Percentiles rank a stretch among this genome's conserved stretches.
Conservation (phyloP, 2,329 filamentous ascomycete species). For the Fusarium sp. region DNA sequence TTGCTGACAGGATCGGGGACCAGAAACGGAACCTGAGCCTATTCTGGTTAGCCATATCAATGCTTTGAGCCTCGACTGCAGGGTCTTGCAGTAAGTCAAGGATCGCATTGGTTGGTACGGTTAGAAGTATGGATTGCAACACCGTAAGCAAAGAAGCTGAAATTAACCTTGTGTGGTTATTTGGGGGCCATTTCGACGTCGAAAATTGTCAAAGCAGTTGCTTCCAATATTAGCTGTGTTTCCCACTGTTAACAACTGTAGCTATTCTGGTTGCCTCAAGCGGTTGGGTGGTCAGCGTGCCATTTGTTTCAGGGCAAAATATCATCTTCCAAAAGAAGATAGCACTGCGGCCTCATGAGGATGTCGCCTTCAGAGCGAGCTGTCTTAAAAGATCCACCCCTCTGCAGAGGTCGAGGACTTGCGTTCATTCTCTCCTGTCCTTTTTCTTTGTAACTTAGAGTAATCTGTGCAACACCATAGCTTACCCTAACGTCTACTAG, state of each 20-base stretch:
- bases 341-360: background rate
- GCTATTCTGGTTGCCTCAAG: background rate
- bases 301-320: slow-evolving; percentile 4
- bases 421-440: fast-evolving
- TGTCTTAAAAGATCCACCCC: no score
- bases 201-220: slow-evolving; percentile 4
- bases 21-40: background rate
- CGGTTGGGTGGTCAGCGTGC: background rate
- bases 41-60: background rate
- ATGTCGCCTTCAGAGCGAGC: background rate
- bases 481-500: fast-evolving
- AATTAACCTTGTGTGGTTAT: background rate
- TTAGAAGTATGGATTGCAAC: background rate
- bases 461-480: no score
- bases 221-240: background rate
- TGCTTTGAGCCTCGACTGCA: background rate
- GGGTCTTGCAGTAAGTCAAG: background rate
- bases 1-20: background rate
- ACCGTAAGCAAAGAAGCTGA: slow-evolving; percentile 11
- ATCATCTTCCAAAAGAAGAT: background rate
- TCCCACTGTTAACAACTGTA: fast-evolving
- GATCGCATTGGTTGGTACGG: background rate
- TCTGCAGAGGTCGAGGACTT: fast-evolving
- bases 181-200: slow-evolving; percentile 14
- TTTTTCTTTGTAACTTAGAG: no score